phyloP scores from a whole-genome alignment of 208 protist genomes.

The Trypanosoma avium region DNA sequence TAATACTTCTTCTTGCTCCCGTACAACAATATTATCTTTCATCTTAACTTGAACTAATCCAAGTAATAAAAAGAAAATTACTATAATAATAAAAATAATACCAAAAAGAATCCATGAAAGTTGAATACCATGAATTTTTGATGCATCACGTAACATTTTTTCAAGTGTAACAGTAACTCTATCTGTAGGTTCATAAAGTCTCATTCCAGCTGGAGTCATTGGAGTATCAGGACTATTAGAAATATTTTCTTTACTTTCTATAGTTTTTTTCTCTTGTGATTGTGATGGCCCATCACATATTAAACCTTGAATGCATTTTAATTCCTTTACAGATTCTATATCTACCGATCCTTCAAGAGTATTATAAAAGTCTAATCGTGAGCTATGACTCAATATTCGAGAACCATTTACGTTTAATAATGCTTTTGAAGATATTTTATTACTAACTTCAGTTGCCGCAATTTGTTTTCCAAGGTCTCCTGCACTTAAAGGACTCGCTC shows the following conservation, averaged over 20 bases:
- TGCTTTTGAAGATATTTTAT: slow-evolving; percentile 26
- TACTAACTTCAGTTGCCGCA: slow-evolving; percentile 9
- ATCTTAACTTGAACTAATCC: slow-evolving; percentile 56
- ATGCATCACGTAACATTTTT: slow-evolving; percentile 53
- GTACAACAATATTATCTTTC: slow-evolving; percentile 37
- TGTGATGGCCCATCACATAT: background rate
- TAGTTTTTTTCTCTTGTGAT: background rate
- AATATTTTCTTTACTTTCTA: background rate
- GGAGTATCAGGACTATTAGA: background rate
- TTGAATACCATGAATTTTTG: slow-evolving; percentile 49
- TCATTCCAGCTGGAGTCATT: background rate
- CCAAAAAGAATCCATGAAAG: slow-evolving; percentile 69
- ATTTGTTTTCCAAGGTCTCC: slow-evolving; percentile 19
- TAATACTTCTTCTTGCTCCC: slow-evolving; percentile 35
- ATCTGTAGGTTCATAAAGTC: background rate
- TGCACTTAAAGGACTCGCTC: slow-evolving; percentile 14
- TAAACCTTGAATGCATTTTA: background rate
- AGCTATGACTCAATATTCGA: slow-evolving; percentile 9
- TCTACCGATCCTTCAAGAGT: too few species aligned
- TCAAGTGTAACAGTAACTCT: slow-evolving; percentile 24
- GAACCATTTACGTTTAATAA: slow-evolving; percentile 6
- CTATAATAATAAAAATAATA: slow-evolving; percentile 56
- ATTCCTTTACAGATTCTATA: slow-evolving; percentile 4
- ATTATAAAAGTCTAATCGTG: background rate
- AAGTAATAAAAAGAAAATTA: slow-evolving; percentile 49